A percentile compares a stretch with the other conserved stretches of the same genome.
Conservation (phyloP, 495 filamentous ascomycete species). For the Lentithecium fluviatile region DNA sequence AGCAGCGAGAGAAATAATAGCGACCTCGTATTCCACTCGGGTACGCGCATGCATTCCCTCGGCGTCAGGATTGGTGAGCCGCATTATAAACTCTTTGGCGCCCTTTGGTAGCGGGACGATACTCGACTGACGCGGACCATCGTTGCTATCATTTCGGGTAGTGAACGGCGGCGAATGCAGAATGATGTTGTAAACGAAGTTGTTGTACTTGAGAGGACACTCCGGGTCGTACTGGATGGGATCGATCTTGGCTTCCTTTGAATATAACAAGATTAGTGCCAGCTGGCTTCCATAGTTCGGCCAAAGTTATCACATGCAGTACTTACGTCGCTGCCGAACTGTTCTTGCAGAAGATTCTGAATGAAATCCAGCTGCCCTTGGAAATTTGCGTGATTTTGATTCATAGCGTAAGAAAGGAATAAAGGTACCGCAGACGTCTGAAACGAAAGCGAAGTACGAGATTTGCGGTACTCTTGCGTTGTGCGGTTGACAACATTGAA, state of each 20-base stretch:
- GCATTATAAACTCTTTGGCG: constrained; percentile 38
- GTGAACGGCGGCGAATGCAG: constrained; percentile 21
- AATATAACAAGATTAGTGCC: constrained; percentile 5
- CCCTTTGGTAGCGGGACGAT: constrained; percentile 31
- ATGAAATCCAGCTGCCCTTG: constrained; percentile 40
- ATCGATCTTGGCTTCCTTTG: constrained; percentile 28
- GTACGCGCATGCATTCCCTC: constrained; percentile 38
- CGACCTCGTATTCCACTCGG: constrained; percentile 41
- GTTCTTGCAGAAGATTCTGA: constrained; percentile 21
- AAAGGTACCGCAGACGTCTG: no score
- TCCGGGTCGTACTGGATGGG: constrained; percentile 42
- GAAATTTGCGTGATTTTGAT: constrained; percentile 40
- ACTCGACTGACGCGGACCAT: constrained; percentile 18
- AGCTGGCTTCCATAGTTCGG: neutral
- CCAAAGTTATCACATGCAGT: neutral
- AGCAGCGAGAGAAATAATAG: constrained; percentile 38
- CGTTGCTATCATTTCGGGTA: neutral
- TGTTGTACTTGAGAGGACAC: constrained; percentile 44
- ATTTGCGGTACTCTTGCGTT: no score
- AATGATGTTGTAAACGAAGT: constrained; percentile 42
- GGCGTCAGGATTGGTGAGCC: constrained; percentile 37
- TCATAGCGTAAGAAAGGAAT: no score
- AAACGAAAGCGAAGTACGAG: no score
- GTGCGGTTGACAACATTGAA: no score
- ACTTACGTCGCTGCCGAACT: constrained; percentile 11